phyloP scores from a whole-genome alignment of 345 rosid genomes.

The Orychophragmus violaceus region DNA sequence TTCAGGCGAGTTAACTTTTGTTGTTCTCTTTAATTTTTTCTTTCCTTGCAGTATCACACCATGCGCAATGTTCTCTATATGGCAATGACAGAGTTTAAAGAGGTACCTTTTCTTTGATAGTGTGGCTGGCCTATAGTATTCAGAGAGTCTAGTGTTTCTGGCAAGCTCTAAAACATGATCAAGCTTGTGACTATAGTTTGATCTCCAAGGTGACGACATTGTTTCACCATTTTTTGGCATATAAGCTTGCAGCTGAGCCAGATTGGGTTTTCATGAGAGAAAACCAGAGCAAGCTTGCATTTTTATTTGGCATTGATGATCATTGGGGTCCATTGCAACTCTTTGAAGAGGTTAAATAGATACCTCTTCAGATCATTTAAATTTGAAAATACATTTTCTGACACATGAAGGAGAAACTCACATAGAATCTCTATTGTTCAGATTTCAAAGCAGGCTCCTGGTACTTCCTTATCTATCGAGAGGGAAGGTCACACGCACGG shows the following conservation, averaged over 20 bases:
- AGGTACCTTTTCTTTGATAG: constrained; percentile 36
- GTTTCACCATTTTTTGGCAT: constrained; percentile 3
- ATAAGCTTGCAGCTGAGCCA: constrained; percentile 59
- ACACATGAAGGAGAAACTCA: background rate
- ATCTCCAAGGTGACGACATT: background rate
- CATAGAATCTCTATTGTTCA: constrained; percentile 22
- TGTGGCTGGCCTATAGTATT: background rate
- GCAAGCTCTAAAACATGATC: background rate
- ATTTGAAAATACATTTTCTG: background rate
- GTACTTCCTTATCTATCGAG: constrained; percentile 51
- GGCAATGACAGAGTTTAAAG: constrained; percentile 68
- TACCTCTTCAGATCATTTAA: background rate
- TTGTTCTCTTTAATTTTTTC: background rate
- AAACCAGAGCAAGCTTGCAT: constrained; percentile 50
- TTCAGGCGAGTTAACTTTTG: background rate
- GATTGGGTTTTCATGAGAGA: constrained; percentile 74
- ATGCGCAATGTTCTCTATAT: constrained; percentile 63
- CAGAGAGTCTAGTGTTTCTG: too few species aligned
- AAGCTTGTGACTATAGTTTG: background rate
- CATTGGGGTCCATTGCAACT: constrained; percentile 83
- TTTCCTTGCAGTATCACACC: constrained; percentile 60
- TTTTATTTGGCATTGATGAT: constrained; percentile 68
- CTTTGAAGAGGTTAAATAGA: constrained; percentile 56
- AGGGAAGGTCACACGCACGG: constrained; percentile 74
- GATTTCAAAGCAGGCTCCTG: constrained; percentile 59